These are phyloP conservation scores for Cucumis sativus DNA, from an alignment of 306 rosid species.

Conservation along the genomic window DNA sequence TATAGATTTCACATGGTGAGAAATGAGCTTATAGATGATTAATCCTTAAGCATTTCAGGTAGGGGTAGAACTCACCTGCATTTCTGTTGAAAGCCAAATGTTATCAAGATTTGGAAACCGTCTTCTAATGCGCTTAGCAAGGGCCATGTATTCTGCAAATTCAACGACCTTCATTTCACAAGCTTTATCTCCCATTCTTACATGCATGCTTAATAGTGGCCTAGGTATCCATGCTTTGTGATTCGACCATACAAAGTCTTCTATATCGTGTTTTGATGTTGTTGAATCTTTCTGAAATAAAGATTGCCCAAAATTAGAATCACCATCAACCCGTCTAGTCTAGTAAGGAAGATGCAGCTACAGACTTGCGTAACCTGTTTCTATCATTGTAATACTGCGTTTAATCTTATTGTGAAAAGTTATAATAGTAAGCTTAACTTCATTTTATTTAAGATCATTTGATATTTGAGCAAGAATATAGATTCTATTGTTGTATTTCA, in stretches of 20 bases:
- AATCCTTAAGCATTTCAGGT: background rate
- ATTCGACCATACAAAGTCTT: slow-evolving; percentile 75
- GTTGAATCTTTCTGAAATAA: slow-evolving; percentile 23
- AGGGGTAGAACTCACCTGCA: slow-evolving; percentile 35
- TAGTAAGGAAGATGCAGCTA: background rate
- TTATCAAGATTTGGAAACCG: slow-evolving; percentile 58
- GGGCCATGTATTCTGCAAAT: slow-evolving; percentile 63
- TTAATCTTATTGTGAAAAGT: background rate
- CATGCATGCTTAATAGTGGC: slow-evolving; percentile 80
- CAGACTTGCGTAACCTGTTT: background rate
- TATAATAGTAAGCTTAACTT: background rate
- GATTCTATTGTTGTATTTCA: background rate
- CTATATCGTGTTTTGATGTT: slow-evolving; percentile 37
- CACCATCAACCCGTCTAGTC: background rate
- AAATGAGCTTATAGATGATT: background rate
- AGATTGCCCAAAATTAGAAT: background rate
- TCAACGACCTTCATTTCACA: slow-evolving; percentile 78
- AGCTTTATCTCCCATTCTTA: slow-evolving; percentile 90
- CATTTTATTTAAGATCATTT: background rate
- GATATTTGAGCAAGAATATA: background rate
- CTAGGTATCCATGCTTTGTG: slow-evolving; percentile 83
- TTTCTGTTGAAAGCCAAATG: slow-evolving; percentile 76
- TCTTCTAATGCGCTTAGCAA: slow-evolving; percentile 45
- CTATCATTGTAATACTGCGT: background rate
- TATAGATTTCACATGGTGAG: background rate